Base-by-base conservation (phyloP, 2,329 filamentous ascomycete species). In the Lecanoromycetidae sp. region DNA sequence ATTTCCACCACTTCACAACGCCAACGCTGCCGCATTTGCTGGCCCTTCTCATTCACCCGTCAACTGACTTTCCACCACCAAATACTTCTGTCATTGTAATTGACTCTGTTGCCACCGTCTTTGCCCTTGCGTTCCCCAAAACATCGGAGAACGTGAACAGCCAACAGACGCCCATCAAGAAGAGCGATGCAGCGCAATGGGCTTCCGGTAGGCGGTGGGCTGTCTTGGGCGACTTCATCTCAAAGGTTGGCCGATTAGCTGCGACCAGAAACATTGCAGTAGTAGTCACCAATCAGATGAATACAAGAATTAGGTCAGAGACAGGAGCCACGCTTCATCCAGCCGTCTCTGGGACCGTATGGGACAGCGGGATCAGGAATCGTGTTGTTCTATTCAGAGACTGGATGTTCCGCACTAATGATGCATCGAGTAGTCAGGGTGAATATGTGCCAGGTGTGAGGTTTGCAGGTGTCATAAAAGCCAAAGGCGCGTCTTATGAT, bases 331-430 rank as follows among this genome's bases (percentile, higher is more conserved):
- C 81, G 9, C 68, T 96, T 40, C 75, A 81, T 44, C 83, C 87
- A 13, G 79, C 85, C 33, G 72, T 95, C 52, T 82, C 82, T 48
- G 80, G 83, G 12, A 72, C 71, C 17, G 77, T 83, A 34, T 95
- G 88, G 88, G 87, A 94, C 51, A 79, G 77, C 53, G 82, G 79
- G 26, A 69, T 94, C 30, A 76, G 78, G 52, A 84, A 79, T 34
- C 74, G 87, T 45, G 62, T 94, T 51, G 81, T 82, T 20, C 63
- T 94, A 27, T 94, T 91, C 62, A 75, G 83, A 57, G 86, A 94
- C 65, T 88, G 77, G 75, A 74, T 70, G 52, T 76, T 36, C 48
- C 53, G 12, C 46, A 37, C 44, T 12, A 49, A 38, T 15, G 50
- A 42, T 65, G 68, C 56, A 57, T 62, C 71, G 65, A 63, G 66